Evolutionary conservation across 495 filamentous ascomycete genomes (phyloP), one percentile per base, ranked within the genome.

Genomic region (Neurospora sp.): DNA sequence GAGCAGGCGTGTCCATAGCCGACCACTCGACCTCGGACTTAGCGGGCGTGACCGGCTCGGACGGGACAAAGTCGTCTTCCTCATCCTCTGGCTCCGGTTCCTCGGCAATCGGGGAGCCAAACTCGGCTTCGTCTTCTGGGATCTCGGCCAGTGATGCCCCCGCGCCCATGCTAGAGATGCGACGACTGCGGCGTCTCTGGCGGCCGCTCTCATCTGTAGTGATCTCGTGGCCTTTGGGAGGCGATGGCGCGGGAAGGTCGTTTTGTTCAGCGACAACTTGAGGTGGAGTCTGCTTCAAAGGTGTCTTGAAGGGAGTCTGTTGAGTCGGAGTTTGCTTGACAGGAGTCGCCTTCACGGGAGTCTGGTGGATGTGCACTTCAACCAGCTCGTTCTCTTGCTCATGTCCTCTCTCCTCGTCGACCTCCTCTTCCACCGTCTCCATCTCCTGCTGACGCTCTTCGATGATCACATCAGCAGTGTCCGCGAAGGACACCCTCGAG

Each of bases 1-100:
- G 84, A 14, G 85, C 86, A 9, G 88, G 89, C 0, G 89, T 89
- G 27, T 83, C 87, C 53, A 82, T 75, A 6, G 81, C 84, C 3
- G 87, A 86, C 85, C 85, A 88, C 10, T 78, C 74, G 48, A 70
- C 79, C 41, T 84, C 82, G 6, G 77, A 65, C 73, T 83, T 84
- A 0, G 78, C 71, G 12, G 81, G 82, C 9, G 83, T 85, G 5
- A 77, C 75, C 27, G 53, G 53, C 27, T 65, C 53, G 27, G 53
- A 65, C 6, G 53, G 53, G 14, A 65, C 53, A 37, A 65, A 65
- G 3, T 65, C 53, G 2, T 65, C 53, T 65, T 61, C 53, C 4
- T 65, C 53, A 9, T 65, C 53, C 53, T 65, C 27, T 35, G 14
- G 12, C 53, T 65, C 27, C 1, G 27, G 53, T 35, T 65, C 53